Evolutionary conservation across 352 stramenopile genomes (phyloP).

Genomic region (Phytophthora ohioensis): DNA sequence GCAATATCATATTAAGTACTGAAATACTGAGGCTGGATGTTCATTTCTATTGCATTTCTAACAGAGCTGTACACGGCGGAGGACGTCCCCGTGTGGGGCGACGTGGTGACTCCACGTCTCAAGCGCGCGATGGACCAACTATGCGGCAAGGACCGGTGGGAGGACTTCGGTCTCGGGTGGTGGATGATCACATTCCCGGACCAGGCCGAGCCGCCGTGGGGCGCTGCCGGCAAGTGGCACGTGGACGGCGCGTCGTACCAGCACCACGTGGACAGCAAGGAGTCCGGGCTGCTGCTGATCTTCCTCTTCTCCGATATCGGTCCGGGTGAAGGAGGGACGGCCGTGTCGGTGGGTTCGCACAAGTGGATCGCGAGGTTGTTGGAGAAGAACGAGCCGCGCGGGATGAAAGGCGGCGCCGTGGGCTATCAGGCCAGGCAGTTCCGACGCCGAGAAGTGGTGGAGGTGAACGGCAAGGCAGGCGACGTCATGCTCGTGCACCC

Average conservation of each 20-base stretch:
- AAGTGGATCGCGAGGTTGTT: constrained; percentile 65
- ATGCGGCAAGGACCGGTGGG: constrained; percentile 67
- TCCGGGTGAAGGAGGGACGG: constrained; percentile 69
- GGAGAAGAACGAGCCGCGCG: constrained; percentile 52
- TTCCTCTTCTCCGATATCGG: constrained; percentile 84
- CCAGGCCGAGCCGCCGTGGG: constrained; percentile 62
- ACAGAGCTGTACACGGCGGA: constrained; percentile 58
- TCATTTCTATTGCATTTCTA: constrained; percentile 8
- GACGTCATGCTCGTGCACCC: constrained; percentile 87
- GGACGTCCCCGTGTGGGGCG: constrained; percentile 52
- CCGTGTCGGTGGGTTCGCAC: constrained; percentile 75
- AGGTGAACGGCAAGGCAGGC: constrained; percentile 72
- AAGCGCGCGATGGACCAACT: constrained; percentile 73
- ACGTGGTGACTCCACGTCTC: constrained; percentile 56
- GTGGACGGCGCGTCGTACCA: constrained; percentile 81
- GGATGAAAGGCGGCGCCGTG: constrained; percentile 68
- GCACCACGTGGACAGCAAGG: constrained; percentile 73
- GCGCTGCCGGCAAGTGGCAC: constrained; percentile 80
- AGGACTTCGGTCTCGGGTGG: constrained; percentile 82
- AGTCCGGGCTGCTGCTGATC: constrained; percentile 81
- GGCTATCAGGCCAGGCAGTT: constrained; percentile 53
- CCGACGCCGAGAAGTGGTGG: constrained; percentile 49
- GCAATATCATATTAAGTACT: background rate
- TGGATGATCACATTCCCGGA: constrained; percentile 87
- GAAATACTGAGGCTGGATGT: background rate